Conservation (phyloP, 495 filamentous ascomycete species). For the Aspergillus sclerotioniger region DNA sequence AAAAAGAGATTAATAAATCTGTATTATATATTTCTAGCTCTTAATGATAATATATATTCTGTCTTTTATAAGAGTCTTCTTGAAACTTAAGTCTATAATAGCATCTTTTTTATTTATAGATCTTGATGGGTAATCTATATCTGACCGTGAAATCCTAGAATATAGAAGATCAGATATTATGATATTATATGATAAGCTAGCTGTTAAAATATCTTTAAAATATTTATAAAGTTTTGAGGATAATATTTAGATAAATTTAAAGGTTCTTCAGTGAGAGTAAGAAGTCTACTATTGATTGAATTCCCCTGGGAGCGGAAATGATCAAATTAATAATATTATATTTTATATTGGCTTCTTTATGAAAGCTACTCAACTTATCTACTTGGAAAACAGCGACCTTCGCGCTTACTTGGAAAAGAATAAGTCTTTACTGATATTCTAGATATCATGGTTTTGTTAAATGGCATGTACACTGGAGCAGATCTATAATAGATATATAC, state of each 20-base stretch:
- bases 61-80: too few relatives aligned
- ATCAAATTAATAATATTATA: conserved; percentile 18
- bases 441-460: conserved; percentile 27
- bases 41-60: background rate
- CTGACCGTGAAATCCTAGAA: conserved; percentile 19
- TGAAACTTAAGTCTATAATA: too few relatives aligned
- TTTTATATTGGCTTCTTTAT: conserved; percentile 18
- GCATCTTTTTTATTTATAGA: conserved; percentile 14
- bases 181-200: conserved; percentile 20
- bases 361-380: conserved; percentile 24
- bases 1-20: background rate
- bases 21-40: background rate
- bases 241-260: conserved; percentile 22
- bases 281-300: conserved; percentile 26
- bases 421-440: conserved; percentile 18
- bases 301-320: conserved; percentile 6
- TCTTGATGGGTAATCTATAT: conserved; percentile 16
- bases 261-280: conserved; percentile 25
- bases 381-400: conserved; percentile 30
- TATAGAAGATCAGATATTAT: conserved; percentile 22
- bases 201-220: conserved; percentile 23
- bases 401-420: conserved; percentile 20
- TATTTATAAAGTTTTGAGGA: conserved; percentile 21
- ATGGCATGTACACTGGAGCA: conserved; percentile 26
- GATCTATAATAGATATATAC: conserved; percentile 28